Evolutionary conservation across 257 asterid species (phyloP).

Genomic region (Hygrophila difformis): DNA sequence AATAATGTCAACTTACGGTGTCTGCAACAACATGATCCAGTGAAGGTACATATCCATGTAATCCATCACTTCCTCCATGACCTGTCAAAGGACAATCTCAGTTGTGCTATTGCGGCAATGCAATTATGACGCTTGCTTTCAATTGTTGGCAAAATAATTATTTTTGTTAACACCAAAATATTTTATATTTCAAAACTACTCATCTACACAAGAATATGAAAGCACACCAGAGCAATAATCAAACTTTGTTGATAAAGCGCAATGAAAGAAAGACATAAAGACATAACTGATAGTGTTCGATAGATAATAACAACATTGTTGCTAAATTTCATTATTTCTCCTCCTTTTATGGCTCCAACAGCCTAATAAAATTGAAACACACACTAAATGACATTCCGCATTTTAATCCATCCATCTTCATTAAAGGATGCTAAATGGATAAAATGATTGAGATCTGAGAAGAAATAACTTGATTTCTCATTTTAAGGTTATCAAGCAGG

Average conservation of each 20-base stretch:
- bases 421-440: not conserved
- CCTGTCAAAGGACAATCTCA: conserved; percentile 38
- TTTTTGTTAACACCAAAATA: no score
- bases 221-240: conserved; percentile 8
- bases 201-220: not conserved
- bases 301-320: not conserved
- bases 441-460: not conserved
- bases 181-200: not conserved
- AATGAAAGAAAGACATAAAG: conserved; percentile 4
- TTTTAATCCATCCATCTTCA: not conserved
- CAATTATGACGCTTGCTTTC: no score
- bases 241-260: not conserved
- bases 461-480: not conserved
- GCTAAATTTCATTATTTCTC: no score
- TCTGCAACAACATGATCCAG: conserved; percentile 94
- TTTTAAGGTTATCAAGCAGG: no score
- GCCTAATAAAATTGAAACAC: not conserved
- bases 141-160: no score
- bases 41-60: conserved; percentile 98
- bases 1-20: conserved; percentile 55
- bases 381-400: not conserved
- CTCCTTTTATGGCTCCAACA: not conserved
- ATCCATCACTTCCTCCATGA: conserved; percentile 99
- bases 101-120: no score
- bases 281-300: not conserved